Conservation (phyloP, 2,329 filamentous ascomycete genomes). For the Pseudogymnoascus sp. region DNA sequence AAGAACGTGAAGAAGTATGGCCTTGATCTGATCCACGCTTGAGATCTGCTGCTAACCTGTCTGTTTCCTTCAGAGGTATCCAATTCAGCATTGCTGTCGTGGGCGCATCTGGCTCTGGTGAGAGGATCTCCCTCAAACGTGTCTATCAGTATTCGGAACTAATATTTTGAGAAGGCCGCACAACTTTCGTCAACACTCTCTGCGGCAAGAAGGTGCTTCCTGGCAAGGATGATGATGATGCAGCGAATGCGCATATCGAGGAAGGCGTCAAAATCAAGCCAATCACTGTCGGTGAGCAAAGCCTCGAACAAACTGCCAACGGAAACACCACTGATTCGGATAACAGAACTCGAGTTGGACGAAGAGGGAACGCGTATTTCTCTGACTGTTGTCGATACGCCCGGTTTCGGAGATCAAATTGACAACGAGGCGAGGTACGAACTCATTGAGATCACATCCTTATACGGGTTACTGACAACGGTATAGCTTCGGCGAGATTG, state of each 20-base stretch:
- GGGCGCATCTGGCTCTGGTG: slow-evolving; percentile 96
- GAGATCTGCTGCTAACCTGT: slow-evolving; percentile 51
- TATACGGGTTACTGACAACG: slow-evolving; percentile 23
- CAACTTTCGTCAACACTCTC: slow-evolving; percentile 98
- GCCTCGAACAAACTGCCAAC: slow-evolving; percentile 1
- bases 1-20: slow-evolving; percentile 77
- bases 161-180: slow-evolving; percentile 59
- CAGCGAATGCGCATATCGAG: slow-evolving; percentile 80
- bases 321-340: slow-evolving; percentile 27
- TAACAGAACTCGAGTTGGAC: slow-evolving; percentile 80
- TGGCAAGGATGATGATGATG: slow-evolving; percentile 90
- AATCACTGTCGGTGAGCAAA: slow-evolving; percentile 78
- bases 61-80: slow-evolving; percentile 51
- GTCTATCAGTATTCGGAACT: slow-evolving; percentile 10
- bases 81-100: slow-evolving; percentile 99
- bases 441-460: not conserved
- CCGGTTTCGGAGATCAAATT: slow-evolving; percentile 96
- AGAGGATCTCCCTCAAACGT: slow-evolving; percentile 28
- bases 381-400: slow-evolving; percentile 95
- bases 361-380: slow-evolving; percentile 98
- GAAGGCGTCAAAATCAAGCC: slow-evolving; percentile 98
- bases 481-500: slow-evolving; percentile 86
- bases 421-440: slow-evolving; percentile 93
- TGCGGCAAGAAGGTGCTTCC: slow-evolving; percentile 88
- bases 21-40: not conserved